Conservation (phyloP, 257 asterid species). For the Penstemon eatonii region DNA sequence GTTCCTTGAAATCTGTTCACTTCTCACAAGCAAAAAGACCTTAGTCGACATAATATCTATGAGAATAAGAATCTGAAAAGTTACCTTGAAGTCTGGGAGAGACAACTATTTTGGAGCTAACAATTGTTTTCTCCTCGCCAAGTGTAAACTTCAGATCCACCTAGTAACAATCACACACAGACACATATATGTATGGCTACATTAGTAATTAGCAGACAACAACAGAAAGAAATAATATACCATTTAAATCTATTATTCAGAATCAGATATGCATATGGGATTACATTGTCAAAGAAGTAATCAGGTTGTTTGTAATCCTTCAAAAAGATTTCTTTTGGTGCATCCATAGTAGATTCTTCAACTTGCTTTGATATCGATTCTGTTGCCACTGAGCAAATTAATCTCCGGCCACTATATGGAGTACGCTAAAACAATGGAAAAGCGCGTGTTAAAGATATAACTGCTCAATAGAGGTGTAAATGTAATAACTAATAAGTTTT, state of each 20-base stretch:
- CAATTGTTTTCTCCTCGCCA: constrained; percentile 84
- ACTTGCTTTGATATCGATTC: constrained; percentile 57
- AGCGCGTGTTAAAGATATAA: constrained; percentile 5
- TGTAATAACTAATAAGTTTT: constrained; percentile 13
- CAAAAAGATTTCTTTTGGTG: constrained; percentile 85
- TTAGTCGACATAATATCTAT: not conserved
- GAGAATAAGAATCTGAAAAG: constrained; percentile 14
- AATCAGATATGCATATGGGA: constrained; percentile 8
- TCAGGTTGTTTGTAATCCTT: constrained; percentile 95
- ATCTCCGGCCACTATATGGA: constrained; percentile 43
- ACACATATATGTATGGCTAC: constrained; percentile 2
- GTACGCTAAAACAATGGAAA: constrained; percentile 37
- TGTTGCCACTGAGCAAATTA: constrained; percentile 84
- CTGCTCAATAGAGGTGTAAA: constrained; percentile 5
- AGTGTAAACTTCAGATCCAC: constrained; percentile 79
- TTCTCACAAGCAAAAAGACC: not conserved
- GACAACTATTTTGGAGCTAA: constrained; percentile 64
- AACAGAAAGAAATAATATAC: not conserved
- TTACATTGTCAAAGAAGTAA: constrained; percentile 79
- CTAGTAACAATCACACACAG: constrained; percentile 34
- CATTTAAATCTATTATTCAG: not conserved
- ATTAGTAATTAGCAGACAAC: constrained; percentile 21
- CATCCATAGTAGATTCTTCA: constrained; percentile 72
- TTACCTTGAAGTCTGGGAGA: constrained; percentile 88
- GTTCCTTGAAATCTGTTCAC: not conserved